Base-by-base conservation (phyloP, 2,329 filamentous ascomycete genomes). In the Exophiala xenobiotica region DNA sequence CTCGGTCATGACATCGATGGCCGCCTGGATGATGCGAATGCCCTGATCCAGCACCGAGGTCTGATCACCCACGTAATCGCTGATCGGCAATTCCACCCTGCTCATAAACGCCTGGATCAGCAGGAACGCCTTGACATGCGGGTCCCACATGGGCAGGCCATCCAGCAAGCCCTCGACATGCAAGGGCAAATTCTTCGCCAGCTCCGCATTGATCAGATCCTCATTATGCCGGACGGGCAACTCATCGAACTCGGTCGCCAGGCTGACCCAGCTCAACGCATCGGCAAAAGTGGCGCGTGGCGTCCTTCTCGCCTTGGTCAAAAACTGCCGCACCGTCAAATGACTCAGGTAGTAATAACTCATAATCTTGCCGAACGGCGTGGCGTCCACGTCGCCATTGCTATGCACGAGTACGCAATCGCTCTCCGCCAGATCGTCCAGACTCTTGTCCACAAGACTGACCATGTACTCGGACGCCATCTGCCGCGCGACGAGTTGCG, bases 271-370 rank as follows among this genome's bases (percentile, higher is more conserved):
- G 3, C 85, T 83, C 1, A 99, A 77, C 0, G 85, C 90, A 59
- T 97, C 88, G 8, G 85, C 78, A 66, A 99, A 95, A 1, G 79
- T 82, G 4, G 60, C 45, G 19, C 33, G 18, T 1, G 88, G 89
- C 14, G 84, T 74, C 0, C 83, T 80, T 63, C 88, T 92, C 19
- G 87, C 88, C 60, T 92, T 80, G 40, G 82, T 78, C 57, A 88
- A 82, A 5, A 99, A 80, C 63, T 90, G 85, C 1, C 93, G 88
- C 63, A 99, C 90, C 0, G 93, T 99, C 70, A 88, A 88, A 74
- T 99, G 93, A 0, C 91, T 95, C 41, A 93, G 84, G 67, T 99
- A 99, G 78, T 99, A 99, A 77, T 97, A 99, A 68, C 88, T 95
- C 90, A 97, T 96, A 65, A 99, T 97, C 74, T 96, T 96, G 63